phyloP scores from a whole-genome alignment of 345 rosid species.

The Hibiscus syriacus region DNA sequence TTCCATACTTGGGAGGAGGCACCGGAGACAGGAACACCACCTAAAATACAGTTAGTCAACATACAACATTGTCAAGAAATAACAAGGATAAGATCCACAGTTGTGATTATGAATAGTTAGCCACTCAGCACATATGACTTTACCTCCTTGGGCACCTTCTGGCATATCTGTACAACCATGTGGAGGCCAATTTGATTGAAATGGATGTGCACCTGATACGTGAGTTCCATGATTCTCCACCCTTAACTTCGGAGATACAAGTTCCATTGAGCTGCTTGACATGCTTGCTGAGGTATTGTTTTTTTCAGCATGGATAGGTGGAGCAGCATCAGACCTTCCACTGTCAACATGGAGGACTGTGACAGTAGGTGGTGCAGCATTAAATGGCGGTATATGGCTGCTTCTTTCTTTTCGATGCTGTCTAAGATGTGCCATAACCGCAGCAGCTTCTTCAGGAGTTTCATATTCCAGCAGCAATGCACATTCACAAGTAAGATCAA shows the following conservation, averaged over 20 bases:
- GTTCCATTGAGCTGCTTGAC: slow-evolving; percentile 55
- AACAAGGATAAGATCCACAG: not conserved
- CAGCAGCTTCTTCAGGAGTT: slow-evolving; percentile 83
- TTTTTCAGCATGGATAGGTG: slow-evolving; percentile 31
- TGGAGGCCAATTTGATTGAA: slow-evolving; percentile 46
- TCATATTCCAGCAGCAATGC: slow-evolving; percentile 89
- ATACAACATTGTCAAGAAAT: slow-evolving; percentile 11
- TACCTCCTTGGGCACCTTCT: slow-evolving; percentile 50
- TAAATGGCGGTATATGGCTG: slow-evolving; percentile 32
- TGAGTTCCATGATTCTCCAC: slow-evolving; percentile 39
- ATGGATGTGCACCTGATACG: slow-evolving; percentile 38
- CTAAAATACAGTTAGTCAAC: slow-evolving; percentile 20
- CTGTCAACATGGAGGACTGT: slow-evolving; percentile 51
- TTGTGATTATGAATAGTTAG: not conserved
- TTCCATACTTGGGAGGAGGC: slow-evolving; percentile 32
- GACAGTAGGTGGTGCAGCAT: slow-evolving; percentile 34
- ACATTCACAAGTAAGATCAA: slow-evolving; percentile 69
- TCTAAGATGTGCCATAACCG: slow-evolving; percentile 84
- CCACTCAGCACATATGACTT: not conserved
- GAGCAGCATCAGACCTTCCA: slow-evolving; percentile 40
- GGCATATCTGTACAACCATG: slow-evolving; percentile 32
- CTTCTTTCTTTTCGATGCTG: slow-evolving; percentile 55
- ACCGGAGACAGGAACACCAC: slow-evolving; percentile 26
- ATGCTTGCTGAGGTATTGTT: slow-evolving; percentile 31
- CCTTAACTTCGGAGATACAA: slow-evolving; percentile 58